Evolutionary conservation across 2,329 filamentous ascomycete species (phyloP), one percentile per base, ranked within the genome.

Genomic region (Colletotrichum eremochloae): DNA sequence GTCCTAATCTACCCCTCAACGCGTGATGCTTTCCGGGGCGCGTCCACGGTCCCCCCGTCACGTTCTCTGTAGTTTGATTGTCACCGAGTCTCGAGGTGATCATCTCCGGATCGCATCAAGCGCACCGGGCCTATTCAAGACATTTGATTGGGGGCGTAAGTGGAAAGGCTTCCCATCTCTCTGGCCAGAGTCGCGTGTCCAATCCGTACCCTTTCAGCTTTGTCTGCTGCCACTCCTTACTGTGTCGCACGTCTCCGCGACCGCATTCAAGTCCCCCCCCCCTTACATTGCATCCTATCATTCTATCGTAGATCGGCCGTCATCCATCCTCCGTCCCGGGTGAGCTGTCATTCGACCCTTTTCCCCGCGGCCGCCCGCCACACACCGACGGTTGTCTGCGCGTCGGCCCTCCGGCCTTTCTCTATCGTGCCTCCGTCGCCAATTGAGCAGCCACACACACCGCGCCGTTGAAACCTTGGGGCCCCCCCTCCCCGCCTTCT

Each of bases 381-480:
- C 9, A 18, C 24, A 31, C 14, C 55, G 38, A 38, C 33, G 68
- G 63, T 55, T 42, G 24, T 44, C 11, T 50, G 11, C 15, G 56
- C 31, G 68, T 66, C 63, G 55, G 18, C 40, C 48, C 46, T 58
- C 14, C 40, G 33, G 63, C 31, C 40, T 29, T 29, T 46, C 20
- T 46, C 18, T 14, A n/a, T 46, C 44, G 38, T 20, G 50, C 52
- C 36, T 58, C 60, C 29, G 36, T 38, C 24, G 55, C 69, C 58
- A 69, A 69, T 65, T 55, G 66, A 56, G 24, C 58, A 53, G 66
- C 58, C 66, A 64, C 66, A 72, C 53, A 38, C 53, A 63, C 58
- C 52, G 46, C 38, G 48, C 42, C 55, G n/a, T 50, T 68, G 60
- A 72, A 72, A 69, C 69, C 44, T 14, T 14, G 44, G 55, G 20